Base-by-base conservation (phyloP, 2,329 filamentous ascomycete genomes). In the Trichoderma oligosporum region DNA sequence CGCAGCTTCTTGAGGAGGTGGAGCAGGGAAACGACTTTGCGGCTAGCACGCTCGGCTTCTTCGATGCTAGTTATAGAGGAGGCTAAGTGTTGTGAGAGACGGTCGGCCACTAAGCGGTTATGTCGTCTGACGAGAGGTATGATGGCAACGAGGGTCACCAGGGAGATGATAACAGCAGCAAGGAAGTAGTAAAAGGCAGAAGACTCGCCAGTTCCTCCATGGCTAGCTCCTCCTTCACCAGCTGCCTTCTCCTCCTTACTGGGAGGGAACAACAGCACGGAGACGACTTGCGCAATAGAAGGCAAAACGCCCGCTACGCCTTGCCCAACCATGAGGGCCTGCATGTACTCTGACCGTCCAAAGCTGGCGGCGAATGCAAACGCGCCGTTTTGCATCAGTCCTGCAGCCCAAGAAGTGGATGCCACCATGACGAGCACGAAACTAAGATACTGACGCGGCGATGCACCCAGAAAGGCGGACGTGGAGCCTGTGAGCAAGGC, bases 291-390 rank as follows among this genome's bases (percentile, higher is more conserved):
- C 1, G 91, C 89, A 46, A 96, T 79, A 46, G 89, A 87, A 0
- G 94, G 94, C 3, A 97, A 76, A 8, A 99, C 92, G 27, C 94
- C 94, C 0, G 94, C 92, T 4, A 99, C 80, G 29, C 87, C 93
- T 72, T 99, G 94, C 1, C 94, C 94, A 3, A 87, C 86, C 92
- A 99, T 97, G 71, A 97, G 91, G 22, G 88, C 93, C 73, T 97
- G 93, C 56, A 91, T 96, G 71, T 97, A 99, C 71, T 94, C 89
- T 18, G 87, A 83, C 51, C 89, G 80, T 33, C 87, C 90, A 67
- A 96, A 97, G 52, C 89, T 87, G 3, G 89, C 84, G 3, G 91
- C 91, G 69, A 92, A 97, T 2, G 94, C 91, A 70, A 97, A 96
- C 9, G 94, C 84, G 16, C 94, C 94, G 71, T 97, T 97, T 73